Evolutionary conservation across 371 early-diverging fungal species (phyloP).

Genomic region (Thermomucor indicae-seudaticae): DNA sequence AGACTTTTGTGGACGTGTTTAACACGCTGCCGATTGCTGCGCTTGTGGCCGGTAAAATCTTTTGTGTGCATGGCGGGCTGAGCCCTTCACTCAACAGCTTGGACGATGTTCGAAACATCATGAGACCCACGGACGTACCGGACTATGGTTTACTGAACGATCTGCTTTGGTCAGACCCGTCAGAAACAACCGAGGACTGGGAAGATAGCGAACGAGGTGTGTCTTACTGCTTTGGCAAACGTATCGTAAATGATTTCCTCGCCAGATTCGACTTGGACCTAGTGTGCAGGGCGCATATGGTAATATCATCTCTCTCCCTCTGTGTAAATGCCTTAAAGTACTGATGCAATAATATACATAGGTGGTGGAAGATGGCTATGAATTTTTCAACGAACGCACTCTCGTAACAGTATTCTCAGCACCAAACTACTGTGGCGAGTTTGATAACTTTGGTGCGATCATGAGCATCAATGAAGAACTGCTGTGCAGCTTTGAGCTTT

Average conservation of each 20-base stretch:
- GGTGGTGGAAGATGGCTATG: conserved; percentile 99
- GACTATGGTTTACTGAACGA: conserved; percentile 87
- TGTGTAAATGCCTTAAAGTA: conserved; percentile 91
- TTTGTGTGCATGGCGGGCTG: conserved; percentile 98
- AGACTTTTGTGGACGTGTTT: conserved; percentile 97
- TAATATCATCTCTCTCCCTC: conserved; percentile 43
- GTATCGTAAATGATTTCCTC: conserved; percentile 86
- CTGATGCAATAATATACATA: conserved; percentile 69
- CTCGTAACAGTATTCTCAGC: conserved; percentile 98
- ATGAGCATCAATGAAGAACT: conserved; percentile 95
- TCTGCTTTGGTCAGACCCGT: conserved; percentile 91
- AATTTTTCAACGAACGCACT: conserved; percentile 95
- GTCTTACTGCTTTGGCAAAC: conserved; percentile 91
- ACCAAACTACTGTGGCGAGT: conserved; percentile 99
- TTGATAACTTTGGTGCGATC: conserved; percentile 96
- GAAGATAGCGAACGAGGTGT: conserved; percentile 99
- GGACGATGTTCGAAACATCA: conserved; percentile 91
- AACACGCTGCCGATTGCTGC: conserved; percentile 97
- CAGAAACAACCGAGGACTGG: conserved; percentile 80
- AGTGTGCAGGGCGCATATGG: conserved; percentile 97
- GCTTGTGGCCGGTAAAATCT: conserved; percentile 94
- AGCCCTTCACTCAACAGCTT: conserved; percentile 81
- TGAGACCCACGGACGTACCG: conserved; percentile 95
- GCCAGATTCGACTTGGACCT: conserved; percentile 74
- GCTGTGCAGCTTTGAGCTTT: conserved; percentile 82